Evolutionary conservation across 2,329 filamentous ascomycete genomes (phyloP), one percentile per base, ranked within the genome.

Genomic region (Furcasterigmium furcatum): DNA sequence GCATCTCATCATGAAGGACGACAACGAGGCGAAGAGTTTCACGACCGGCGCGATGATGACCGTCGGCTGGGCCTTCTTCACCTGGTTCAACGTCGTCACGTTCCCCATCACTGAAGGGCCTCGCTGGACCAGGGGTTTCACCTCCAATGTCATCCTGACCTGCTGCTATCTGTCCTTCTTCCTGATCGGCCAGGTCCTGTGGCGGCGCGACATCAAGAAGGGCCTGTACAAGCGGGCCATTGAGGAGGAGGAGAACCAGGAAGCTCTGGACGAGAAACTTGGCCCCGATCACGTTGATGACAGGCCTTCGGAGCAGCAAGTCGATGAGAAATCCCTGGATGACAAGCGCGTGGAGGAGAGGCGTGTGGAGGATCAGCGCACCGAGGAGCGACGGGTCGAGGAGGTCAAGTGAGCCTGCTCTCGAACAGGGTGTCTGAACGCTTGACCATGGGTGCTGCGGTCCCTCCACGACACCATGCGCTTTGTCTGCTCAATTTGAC

Each of bases 1-100:
- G 2, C 47, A 58, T 29, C 21, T 55, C 1, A 54, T 55, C 12
- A 55, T 58, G 54, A 56, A 58, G 22, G 48, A 50, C 16, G 45
- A 47, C 19, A 48, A 49, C 40, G 51, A 50, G 41, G 41, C 57
- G 3, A 52, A 50, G 25, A 51, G 45, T 8, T 60, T 59, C 32
- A 58, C 55, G 2, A 56, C 52, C 12, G 56, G 56, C 2, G 48
- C 49, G 1, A 60, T 60, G 57, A 62, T 66, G 59, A 64, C 62
- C 5, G 47, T 55, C 5, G 56, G 54, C 5, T 60, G 52, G 47
- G 45, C 52, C 0, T 54, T 58, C 41, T 58, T 57, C 39, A 53
- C 52, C 2, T 58, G 49, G 46, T 58, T 55, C 21, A 51, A 51
- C 25, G 27, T 58, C 12, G 52, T 55, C 10, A 52, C 47, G 0